Conservation (phyloP, 148 eudicot genomes). For the Cornus suecica region DNA sequence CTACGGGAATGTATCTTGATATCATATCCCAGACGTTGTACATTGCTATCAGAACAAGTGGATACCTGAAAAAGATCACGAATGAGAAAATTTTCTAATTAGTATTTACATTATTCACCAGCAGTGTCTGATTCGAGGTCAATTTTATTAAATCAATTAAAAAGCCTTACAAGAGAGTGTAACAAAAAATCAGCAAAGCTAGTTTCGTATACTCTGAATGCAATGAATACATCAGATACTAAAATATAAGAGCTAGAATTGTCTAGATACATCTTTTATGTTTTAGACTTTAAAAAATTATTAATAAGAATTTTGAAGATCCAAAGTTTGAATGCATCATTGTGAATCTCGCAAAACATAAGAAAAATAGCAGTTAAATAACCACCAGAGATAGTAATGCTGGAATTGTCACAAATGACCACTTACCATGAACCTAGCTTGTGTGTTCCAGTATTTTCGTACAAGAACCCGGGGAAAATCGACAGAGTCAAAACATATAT, state of each 20-base stretch:
- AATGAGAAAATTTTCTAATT: background rate
- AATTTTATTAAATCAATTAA: background rate
- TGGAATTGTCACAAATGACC: background rate
- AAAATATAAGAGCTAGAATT: too few species aligned
- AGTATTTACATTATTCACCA: background rate
- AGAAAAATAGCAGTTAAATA: too few species aligned
- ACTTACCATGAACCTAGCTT: constrained; percentile 19
- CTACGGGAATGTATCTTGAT: constrained; percentile 51
- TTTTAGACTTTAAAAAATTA: too few species aligned
- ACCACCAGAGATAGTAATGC: too few species aligned
- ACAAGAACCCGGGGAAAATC: constrained; percentile 24
- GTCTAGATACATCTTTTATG: too few species aligned
- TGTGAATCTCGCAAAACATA: too few species aligned
- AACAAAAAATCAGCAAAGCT: too few species aligned
- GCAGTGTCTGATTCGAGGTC: background rate
- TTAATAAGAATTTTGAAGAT: too few species aligned
- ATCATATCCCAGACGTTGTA: constrained; percentile 59
- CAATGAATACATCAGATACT: too few species aligned
- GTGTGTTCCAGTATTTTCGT: constrained; percentile 23
- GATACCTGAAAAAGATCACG: constrained; percentile 42
- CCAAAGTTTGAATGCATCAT: too few species aligned
- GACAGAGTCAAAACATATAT: constrained; percentile 21
- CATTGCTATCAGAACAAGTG: constrained; percentile 66
- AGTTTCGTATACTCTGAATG: too few species aligned
- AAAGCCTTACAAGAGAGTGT: too few species aligned